Evolutionary conservation across 176 grass and related monocot species (phyloP).

Genomic region (Raddia guianensis): DNA sequence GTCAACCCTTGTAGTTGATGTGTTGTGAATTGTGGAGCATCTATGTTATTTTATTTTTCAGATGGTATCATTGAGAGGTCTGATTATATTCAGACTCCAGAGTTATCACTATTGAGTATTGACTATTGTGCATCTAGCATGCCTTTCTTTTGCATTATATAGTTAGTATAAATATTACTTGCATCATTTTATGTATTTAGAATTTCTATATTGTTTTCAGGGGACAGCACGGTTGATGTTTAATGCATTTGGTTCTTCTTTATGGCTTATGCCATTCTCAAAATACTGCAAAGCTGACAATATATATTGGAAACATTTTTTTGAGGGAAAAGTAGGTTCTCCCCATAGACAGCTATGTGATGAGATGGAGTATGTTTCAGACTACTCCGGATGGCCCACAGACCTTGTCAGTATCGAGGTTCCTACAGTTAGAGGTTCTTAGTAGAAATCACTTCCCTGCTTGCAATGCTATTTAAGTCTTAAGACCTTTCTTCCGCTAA

Average conservation of each 20-base stretch:
- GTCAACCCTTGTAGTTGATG: neutral
- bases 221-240: constrained; percentile 89
- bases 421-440: constrained; percentile 78
- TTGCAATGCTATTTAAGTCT: constrained; percentile 26
- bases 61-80: constrained; percentile 17
- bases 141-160: neutral
- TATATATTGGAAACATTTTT: constrained; percentile 93
- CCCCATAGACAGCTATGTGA: constrained; percentile 78
- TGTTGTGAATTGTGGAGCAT: neutral
- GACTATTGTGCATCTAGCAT: constrained; percentile 9
- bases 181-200: constrained; percentile 26
- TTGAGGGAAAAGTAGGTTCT: constrained; percentile 64
- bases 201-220: constrained; percentile 54
- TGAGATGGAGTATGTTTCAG: constrained; percentile 67
- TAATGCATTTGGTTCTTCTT: constrained; percentile 89
- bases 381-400: constrained; percentile 84
- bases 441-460: constrained; percentile 33
- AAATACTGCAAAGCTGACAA: constrained; percentile 93
- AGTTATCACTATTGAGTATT: neutral
- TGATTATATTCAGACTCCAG: neutral
- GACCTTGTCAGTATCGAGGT: constrained; percentile 84
- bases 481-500: constrained; percentile 36
- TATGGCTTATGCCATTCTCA: constrained; percentile 94
- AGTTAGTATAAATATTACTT: neutral
- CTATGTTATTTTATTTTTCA: constrained; percentile 17